Base-by-base conservation (phyloP, 1,139 yeast genomes). In the Meyerozyma sp. region DNA sequence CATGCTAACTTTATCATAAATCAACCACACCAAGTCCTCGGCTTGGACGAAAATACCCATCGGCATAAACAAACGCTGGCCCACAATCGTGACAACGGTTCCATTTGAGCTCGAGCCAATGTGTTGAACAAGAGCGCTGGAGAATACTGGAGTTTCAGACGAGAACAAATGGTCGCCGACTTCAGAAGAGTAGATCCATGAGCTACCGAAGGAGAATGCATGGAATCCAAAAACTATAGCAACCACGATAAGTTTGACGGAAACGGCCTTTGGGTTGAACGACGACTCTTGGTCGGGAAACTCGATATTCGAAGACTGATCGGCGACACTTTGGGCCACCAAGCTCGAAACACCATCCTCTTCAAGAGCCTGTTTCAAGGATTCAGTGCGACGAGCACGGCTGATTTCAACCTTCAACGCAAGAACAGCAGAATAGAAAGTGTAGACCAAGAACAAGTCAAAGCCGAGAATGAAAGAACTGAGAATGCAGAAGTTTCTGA, bases 401-500 rank as follows among this genome's bases (percentile, higher is more conserved):
- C 82, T 82, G 59, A 93, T 89, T 65, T 94, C 98, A 37, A 94
- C 81, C 65, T 93, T 93, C 63, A 93, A 76, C 1, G 96, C 84
- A 54, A 93, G 77, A 42, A 90, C 81, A 2, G 97, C 93, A 11
- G 95, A 75, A 63, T 77, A 93, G 63, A 91, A 91, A 2, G 98
- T 88, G 57, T 82, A 79, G 35, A 90, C 82, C 62, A 89, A 73
- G 37, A 89, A 50, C 48, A 87, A 70, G 62, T 93, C 98, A 55
- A 77, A 84, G 8, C 81, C 68, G 56, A 93, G 68, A 46, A 90
- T 83, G 58, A 85, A 75, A 6, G 91, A 80, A 49, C 91, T 75
- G 52, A 93, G 71, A 44, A 86, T 74, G 63, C 96, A 88, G 61
- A 94, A 93, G 67, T 86, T 91, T 59, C 81, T 78, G 56, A 93